Conservation (phyloP, 257 asterid genomes). For the Orobanche coerulescens region DNA sequence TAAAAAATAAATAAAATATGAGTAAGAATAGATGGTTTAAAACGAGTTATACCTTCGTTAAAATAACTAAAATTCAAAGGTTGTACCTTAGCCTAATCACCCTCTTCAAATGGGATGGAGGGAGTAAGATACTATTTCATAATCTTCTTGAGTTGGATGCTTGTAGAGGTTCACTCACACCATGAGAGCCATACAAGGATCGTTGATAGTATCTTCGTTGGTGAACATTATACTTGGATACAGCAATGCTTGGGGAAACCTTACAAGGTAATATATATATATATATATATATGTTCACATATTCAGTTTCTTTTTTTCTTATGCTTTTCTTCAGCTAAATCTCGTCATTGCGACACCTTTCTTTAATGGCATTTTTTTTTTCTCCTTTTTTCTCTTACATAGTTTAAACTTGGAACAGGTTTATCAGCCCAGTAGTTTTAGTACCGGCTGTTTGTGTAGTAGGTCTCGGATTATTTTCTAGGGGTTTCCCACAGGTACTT, state of each 20-base stretch:
- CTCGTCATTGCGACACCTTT: no score
- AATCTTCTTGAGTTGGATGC: slow-evolving; percentile 23
- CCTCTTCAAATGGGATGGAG: no score
- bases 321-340: no score
- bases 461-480: slow-evolving; percentile 81
- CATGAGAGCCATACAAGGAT: slow-evolving; percentile 91
- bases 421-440: slow-evolving; percentile 65
- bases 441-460: slow-evolving; percentile 79
- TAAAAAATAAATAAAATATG: no score
- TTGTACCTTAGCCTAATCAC: no score
- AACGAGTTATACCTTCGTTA: no score
- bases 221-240: slow-evolving; percentile 75
- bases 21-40: no score
- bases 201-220: slow-evolving; percentile 81
- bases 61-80: no score
- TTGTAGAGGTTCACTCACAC: slow-evolving; percentile 82
- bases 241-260: slow-evolving; percentile 72
- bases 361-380: no score
- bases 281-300: not conserved
- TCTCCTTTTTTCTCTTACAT: no score
- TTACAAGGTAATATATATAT: slow-evolving; percentile 70
- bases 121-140: slow-evolving; percentile 5
- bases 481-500: slow-evolving; percentile 85
- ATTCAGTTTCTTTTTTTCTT: not conserved
- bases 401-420: slow-evolving; percentile 37